phyloP scores from a whole-genome alignment of 306 rosid genomes.

The Inga oerstediana region DNA sequence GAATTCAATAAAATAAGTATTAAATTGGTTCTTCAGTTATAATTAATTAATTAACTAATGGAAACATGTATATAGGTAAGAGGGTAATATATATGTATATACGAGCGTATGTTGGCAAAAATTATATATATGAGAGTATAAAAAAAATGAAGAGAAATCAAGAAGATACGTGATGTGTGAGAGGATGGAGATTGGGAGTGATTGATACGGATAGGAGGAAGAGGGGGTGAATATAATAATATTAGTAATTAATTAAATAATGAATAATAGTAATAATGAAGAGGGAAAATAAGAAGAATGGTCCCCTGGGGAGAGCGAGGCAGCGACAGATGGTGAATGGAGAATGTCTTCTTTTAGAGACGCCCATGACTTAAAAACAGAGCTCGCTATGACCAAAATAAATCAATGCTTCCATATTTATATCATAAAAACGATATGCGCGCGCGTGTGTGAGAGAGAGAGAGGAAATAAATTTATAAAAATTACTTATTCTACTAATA shows the following conservation, averaged over 20 bases:
- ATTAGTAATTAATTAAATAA: not conserved
- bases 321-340: constrained; percentile 27
- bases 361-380: not conserved
- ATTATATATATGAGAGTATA: not conserved
- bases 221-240: not conserved
- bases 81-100: too few relatives aligned
- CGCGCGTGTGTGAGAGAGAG: too few relatives aligned
- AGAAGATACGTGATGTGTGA: not conserved
- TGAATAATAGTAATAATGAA: not conserved
- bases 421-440: too few relatives aligned
- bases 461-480: too few relatives aligned
- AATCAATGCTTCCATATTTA: too few relatives aligned
- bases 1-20: not conserved
- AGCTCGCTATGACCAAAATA: not conserved
- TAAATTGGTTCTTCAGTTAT: not conserved
- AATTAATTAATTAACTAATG: too few relatives aligned
- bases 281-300: not conserved
- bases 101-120: too few relatives aligned
- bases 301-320: constrained; percentile 37
- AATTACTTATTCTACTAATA: too few relatives aligned
- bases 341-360: constrained; percentile 34
- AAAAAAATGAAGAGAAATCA: not conserved
- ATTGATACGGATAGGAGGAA: not conserved
- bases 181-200: not conserved
- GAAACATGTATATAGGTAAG: not conserved